phyloP scores from a whole-genome alignment of 768 basidiomycete species.

The Gloeophyllum trabeum region DNA sequence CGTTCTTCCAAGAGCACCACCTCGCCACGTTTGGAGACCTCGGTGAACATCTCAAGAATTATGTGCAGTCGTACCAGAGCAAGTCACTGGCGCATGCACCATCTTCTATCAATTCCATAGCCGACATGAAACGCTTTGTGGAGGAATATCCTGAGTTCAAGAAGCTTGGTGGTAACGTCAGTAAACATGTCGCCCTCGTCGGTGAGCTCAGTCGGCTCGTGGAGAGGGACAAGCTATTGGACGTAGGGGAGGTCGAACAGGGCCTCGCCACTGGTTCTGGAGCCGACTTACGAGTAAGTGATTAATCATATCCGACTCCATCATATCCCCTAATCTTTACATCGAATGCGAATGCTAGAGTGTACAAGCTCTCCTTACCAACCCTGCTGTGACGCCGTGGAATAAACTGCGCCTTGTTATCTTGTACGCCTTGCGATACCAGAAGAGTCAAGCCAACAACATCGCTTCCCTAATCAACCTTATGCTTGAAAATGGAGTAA shows the following conservation, averaged over 20 bases:
- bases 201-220: slow-evolving; percentile 92
- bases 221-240: slow-evolving; percentile 73
- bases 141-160: slow-evolving; percentile 98
- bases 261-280: slow-evolving; percentile 89
- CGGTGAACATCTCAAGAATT: slow-evolving; percentile 81
- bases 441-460: slow-evolving; percentile 76
- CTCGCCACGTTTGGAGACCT: slow-evolving; percentile 95
- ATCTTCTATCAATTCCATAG: slow-evolving; percentile 82
- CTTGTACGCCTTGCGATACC: slow-evolving; percentile 88
- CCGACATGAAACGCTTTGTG: slow-evolving; percentile 95
- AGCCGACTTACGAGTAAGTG: slow-evolving; percentile 76
- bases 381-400: slow-evolving; percentile 54
- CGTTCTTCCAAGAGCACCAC: slow-evolving; percentile 87
- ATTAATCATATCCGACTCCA: too few species aligned
- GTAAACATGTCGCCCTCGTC: slow-evolving; percentile 95
- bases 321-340: background rate
- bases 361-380: slow-evolving; percentile 70
- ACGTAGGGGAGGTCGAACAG: slow-evolving; percentile 92
- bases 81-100: slow-evolving; percentile 68
- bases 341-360: slow-evolving; percentile 30
- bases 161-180: slow-evolving; percentile 94
- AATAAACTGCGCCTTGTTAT: slow-evolving; percentile 88
- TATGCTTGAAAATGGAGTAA: slow-evolving; percentile 64
- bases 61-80: slow-evolving; percentile 89
- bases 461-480: slow-evolving; percentile 72